Percentiles rank a stretch among this genome's conserved stretches.
Conservation (phyloP, 306 rosid species). For the Pterocarpus macrocarpus region DNA sequence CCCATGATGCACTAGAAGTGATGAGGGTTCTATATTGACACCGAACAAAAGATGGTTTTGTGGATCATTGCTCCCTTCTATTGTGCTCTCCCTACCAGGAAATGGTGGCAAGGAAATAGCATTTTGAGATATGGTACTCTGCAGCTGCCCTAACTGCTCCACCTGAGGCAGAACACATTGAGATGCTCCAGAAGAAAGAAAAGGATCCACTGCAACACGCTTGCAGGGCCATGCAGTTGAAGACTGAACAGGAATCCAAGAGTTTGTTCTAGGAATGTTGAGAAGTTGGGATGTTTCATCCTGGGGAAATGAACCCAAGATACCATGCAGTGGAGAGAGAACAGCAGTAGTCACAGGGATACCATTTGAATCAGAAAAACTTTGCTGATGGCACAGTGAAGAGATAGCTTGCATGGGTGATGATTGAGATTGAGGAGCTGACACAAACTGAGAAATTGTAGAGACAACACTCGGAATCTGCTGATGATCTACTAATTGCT, state of each 20-base stretch:
- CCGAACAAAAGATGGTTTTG: conserved; percentile 91
- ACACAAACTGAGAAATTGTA: conserved; percentile 75
- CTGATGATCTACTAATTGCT: conserved; percentile 70
- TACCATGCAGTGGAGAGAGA: conserved; percentile 81
- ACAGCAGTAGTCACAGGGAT: conserved; percentile 60
- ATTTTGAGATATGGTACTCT: conserved; percentile 61
- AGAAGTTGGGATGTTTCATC: conserved; percentile 82
- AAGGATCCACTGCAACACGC: conserved; percentile 87
- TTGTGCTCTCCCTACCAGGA: conserved; percentile 90
- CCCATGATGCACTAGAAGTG: conserved; percentile 81
- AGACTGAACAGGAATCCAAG: conserved; percentile 63
- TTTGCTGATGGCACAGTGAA: conserved; percentile 76
- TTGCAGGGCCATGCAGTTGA: conserved; percentile 83
- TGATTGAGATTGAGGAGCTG: conserved; percentile 73
- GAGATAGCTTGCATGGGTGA: conserved; percentile 70
- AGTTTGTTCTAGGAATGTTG: conserved; percentile 63
- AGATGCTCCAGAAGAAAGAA: conserved; percentile 72
- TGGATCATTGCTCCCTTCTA: conserved; percentile 82
- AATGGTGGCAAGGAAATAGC: conserved; percentile 83
- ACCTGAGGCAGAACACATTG: conserved; percentile 74
- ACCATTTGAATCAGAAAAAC: conserved; percentile 80
- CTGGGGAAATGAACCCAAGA: conserved; percentile 80
- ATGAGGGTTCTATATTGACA: conserved; percentile 85
- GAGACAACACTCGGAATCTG: conserved; percentile 69
- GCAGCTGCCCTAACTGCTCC: conserved; percentile 80